Evolutionary conservation across 441 rosid species (phyloP), one percentile per base, ranked within the genome.

Genomic region (Syzygium malaccense): DNA sequence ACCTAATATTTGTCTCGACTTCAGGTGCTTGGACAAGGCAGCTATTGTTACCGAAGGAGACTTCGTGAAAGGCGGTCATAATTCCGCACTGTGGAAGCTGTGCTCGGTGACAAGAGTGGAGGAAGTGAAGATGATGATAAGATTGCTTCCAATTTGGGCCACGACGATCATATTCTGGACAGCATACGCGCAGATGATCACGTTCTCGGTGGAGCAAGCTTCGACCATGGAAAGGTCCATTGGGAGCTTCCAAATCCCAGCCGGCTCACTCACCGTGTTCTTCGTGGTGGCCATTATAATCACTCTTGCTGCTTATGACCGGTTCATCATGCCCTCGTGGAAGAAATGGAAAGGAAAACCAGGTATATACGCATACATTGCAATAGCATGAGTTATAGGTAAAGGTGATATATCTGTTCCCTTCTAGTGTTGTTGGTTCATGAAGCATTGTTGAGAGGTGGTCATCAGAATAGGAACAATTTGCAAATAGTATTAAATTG

Each of bases 151-250:
- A 19, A 92, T 97, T 30, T 97, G 99, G 99, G 99, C 99, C 83
- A 96, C 98, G 25, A 97, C 99, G 49, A 97, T 97, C 78, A 91
- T 96, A 19, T 97, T 97, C 55, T 96, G 99, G 99, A 97, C 99
- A 4, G 91, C 94, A 19, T 95, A 95, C 88, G 99, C 99, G 1
- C 99, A 97, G 87, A 93, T 96, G 98, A 95, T 96, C 64, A 96
- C 98, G 62, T 97, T 97, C 94, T 96, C 98, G 3, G 99, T 97
- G 85, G 98, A 95, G 90, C 98, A 96, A 92, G 99, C 99, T 28
- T 87, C 96, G 55, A 96, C 99, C 83, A 95, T 97, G 99, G 91
- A 92, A 89, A 92, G 99, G 89, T 89, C 92, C 56, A 48, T 96
- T 14, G 96, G 98, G 60, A 86, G 89, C 84, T 97, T 96, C 93